Evolutionary conservation across 345 rosid genomes (phyloP).

Genomic region (Pugionium cornutum): DNA sequence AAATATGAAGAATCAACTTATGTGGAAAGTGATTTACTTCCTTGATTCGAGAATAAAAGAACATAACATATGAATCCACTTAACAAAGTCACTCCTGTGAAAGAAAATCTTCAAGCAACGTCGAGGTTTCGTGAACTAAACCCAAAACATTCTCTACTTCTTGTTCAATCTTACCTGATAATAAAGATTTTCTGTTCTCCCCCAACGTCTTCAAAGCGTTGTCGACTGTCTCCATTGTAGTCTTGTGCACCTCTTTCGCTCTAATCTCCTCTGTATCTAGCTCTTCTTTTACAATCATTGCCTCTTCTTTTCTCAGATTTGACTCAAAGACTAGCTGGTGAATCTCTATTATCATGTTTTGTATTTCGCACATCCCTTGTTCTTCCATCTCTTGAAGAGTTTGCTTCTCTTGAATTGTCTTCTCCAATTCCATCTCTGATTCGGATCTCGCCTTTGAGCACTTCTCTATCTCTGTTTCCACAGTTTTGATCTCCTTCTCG

Average conservation of each 20-base stretch:
- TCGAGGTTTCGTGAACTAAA: conserved; percentile 51
- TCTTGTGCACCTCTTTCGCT: conserved; percentile 44
- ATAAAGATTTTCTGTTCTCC: conserved; percentile 9
- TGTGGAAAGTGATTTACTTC: background rate
- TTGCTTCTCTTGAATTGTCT: conserved; percentile 56
- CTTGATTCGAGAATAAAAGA: background rate
- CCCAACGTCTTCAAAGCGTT: conserved; percentile 42
- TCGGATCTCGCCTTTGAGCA: conserved; percentile 49
- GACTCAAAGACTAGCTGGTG: conserved; percentile 57
- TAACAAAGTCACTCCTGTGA: background rate
- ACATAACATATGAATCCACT: too few relatives aligned
- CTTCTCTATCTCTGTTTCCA: conserved; percentile 51
- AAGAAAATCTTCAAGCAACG: conserved; percentile 33
- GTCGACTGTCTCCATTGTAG: conserved; percentile 37
- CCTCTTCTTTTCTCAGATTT: conserved; percentile 59
- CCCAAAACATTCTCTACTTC: conserved; percentile 44
- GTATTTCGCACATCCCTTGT: conserved; percentile 52
- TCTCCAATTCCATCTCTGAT: conserved; percentile 49
- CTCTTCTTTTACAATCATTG: conserved; percentile 50
- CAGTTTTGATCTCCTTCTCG: conserved; percentile 44
- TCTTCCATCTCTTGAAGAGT: conserved; percentile 52
- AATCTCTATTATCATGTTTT: conserved; percentile 53
- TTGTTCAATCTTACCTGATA: conserved; percentile 48
- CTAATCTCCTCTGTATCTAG: conserved; percentile 34
- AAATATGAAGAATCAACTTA: too few relatives aligned